Conservation (phyloP, 164 flowering plant genomes). For the Macadamia tetraphylla region DNA sequence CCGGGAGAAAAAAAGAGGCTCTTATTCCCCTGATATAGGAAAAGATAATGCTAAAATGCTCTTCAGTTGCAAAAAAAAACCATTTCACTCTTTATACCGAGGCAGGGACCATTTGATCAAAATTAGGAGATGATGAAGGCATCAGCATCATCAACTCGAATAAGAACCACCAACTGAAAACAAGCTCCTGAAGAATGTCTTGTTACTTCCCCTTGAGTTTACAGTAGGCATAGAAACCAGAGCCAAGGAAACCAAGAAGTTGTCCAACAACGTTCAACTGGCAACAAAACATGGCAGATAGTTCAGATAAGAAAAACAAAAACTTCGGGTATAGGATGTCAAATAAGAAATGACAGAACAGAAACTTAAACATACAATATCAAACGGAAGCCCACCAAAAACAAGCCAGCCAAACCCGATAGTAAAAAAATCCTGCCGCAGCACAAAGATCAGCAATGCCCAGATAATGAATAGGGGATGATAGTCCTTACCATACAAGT, state of each 20-base stretch:
- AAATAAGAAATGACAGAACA: not conserved
- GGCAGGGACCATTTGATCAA: not conserved
- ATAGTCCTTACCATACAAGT: no score
- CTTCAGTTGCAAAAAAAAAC: not conserved
- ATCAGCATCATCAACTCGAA: not conserved
- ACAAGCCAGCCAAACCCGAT: conserved; percentile 86
- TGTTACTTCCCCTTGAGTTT: conserved; percentile 49
- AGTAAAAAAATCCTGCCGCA: conserved; percentile 74
- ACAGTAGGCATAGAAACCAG: conserved; percentile 79
- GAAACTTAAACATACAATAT: conserved; percentile 50
- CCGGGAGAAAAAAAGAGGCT: not conserved
- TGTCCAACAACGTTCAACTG: conserved; percentile 87
- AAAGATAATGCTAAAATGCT: no score
- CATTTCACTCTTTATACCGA: not conserved
- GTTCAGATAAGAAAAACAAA: not conserved
- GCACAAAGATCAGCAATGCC: not conserved
- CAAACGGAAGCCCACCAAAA: conserved; percentile 95
- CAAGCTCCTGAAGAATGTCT: not conserved
- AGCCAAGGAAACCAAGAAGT: conserved; percentile 75
- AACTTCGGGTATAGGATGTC: not conserved
- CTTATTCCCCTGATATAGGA: not conserved
- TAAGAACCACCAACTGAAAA: not conserved
- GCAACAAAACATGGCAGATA: conserved; percentile 10
- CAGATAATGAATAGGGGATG: no score
- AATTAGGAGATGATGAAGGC: conserved; percentile 5